Percentiles rank a stretch among this genome's conserved stretches.
These are phyloP conservation scores for Pulveroboletus ridleyi DNA, from an alignment of 1,284 basidiomycete genomes.

Conservation along the genomic window DNA sequence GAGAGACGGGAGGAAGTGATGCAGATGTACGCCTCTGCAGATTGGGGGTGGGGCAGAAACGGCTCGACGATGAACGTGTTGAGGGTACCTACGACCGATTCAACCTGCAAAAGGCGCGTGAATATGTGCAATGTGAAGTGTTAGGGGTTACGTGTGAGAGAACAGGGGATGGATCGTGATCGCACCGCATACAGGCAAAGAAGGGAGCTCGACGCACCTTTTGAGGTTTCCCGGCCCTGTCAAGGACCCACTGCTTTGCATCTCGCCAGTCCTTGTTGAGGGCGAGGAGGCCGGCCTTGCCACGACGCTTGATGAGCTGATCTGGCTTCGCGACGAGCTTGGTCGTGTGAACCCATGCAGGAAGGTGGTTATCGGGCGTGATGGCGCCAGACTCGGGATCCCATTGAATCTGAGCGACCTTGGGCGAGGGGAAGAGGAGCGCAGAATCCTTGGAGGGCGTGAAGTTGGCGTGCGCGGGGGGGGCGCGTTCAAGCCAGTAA, in stretches of 20 bases:
- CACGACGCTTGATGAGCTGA: conserved; percentile 99
- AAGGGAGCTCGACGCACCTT: conserved; percentile 55
- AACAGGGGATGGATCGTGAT: conserved; percentile 9
- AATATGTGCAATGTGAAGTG: conserved; percentile 20
- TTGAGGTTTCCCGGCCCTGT: conserved; percentile 93
- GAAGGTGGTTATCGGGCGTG: conserved; percentile 80
- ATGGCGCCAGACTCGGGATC: conserved; percentile 84
- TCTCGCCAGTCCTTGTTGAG: conserved; percentile 95
- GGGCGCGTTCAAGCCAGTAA: conserved; percentile 93
- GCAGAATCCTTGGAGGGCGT: conserved; percentile 52
- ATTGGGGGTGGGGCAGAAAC: conserved; percentile 93
- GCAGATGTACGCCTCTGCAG: conserved; percentile 99
- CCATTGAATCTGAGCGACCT: conserved; percentile 88
- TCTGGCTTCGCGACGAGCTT: conserved; percentile 96
- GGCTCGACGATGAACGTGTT: conserved; percentile 99
- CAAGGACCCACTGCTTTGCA: conserved; percentile 87
- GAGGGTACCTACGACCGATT: conserved; percentile 92
- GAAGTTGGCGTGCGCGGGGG: conserved; percentile 56
- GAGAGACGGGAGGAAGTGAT: conserved; percentile 96
- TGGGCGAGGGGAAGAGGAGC: conserved; percentile 71
- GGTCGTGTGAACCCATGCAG: conserved; percentile 85
- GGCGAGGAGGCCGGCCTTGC: conserved; percentile 95
- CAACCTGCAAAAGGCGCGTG: conserved; percentile 64
- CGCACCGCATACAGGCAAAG: not conserved
- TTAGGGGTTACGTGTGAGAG: conserved; percentile 13